These are phyloP conservation scores for Nymphaea colorata DNA, from an alignment of 164 flowering plant genomes.

Conservation along the genomic window DNA sequence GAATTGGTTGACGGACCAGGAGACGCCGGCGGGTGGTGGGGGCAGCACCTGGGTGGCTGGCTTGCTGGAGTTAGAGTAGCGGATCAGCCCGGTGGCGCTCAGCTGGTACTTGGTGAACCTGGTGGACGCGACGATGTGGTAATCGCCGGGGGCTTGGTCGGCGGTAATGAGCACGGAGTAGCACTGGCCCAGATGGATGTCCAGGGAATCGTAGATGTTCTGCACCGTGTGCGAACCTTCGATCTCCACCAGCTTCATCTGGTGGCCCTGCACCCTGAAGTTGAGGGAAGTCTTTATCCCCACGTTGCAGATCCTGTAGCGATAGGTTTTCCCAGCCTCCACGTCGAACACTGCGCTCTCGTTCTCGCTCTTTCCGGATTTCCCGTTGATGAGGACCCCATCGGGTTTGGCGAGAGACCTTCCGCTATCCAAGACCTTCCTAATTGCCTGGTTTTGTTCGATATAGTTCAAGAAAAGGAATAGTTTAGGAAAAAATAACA, in stretches of 20 bases:
- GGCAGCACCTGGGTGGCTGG: slow-evolving; percentile 22
- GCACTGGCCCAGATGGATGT: slow-evolving; percentile 41
- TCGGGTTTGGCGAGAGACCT: slow-evolving; percentile 22
- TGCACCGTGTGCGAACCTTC: slow-evolving; percentile 49
- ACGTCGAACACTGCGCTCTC: slow-evolving; percentile 20
- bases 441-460: neutral
- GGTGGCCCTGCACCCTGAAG: slow-evolving; percentile 33
- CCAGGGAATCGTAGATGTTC: slow-evolving; percentile 29
- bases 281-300: slow-evolving; percentile 38
- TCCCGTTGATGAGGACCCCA: slow-evolving; percentile 32
- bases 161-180: slow-evolving; percentile 29
- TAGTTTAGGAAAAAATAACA: no score
- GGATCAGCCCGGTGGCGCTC: slow-evolving; percentile 20
- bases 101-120: slow-evolving; percentile 21
- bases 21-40: slow-evolving; percentile 17
- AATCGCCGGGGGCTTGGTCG: slow-evolving; percentile 22
- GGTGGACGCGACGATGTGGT: slow-evolving; percentile 32
- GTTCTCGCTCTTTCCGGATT: slow-evolving; percentile 1
- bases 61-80: slow-evolving; percentile 16
- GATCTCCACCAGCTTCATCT: slow-evolving; percentile 35
- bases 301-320: slow-evolving; percentile 35
- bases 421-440: slow-evolving; percentile 19
- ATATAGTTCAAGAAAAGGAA: no score
- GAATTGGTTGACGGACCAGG: slow-evolving; percentile 38
- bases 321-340: slow-evolving; percentile 30